phyloP scores from a whole-genome alignment of 2,329 filamentous ascomycete species.

The Cercospora janseana region DNA sequence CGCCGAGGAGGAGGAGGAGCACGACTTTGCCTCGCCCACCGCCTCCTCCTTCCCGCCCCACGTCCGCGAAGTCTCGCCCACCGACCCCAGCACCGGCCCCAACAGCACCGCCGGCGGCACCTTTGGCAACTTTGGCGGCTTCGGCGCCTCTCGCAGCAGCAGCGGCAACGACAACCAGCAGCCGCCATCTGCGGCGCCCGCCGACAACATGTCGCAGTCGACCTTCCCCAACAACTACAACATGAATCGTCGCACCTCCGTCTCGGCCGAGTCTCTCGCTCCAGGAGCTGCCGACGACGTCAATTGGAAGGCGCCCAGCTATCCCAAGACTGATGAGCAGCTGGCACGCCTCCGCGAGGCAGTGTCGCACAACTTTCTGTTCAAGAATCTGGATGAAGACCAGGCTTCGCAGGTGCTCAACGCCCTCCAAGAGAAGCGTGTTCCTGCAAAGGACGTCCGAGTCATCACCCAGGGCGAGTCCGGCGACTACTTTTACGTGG shows the following conservation, averaged over 20 bases:
- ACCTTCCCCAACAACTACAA: slow-evolving; percentile 91
- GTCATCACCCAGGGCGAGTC: slow-evolving; percentile 95
- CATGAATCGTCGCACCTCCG: slow-evolving; percentile 86
- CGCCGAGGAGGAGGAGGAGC: slow-evolving; percentile 75
- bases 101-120: slow-evolving; percentile 24
- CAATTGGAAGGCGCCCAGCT: slow-evolving; percentile 84
- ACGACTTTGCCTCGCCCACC: slow-evolving; percentile 70
- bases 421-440: slow-evolving; percentile 89
- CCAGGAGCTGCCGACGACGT: slow-evolving; percentile 79
- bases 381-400: slow-evolving; percentile 91
- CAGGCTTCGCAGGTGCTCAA: slow-evolving; percentile 83
- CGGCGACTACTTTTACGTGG: slow-evolving; percentile 96
- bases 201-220: slow-evolving; percentile 55
- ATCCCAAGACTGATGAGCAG: slow-evolving; percentile 81
- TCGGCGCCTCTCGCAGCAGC: slow-evolving; percentile 25
- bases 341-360: slow-evolving; percentile 73
- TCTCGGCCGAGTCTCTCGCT: slow-evolving; percentile 94
- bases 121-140: slow-evolving; percentile 40
- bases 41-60: slow-evolving; percentile 46
- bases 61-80: slow-evolving; percentile 52
- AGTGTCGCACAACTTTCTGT: slow-evolving; percentile 88
- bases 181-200: slow-evolving; percentile 37
- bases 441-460: slow-evolving; percentile 85
- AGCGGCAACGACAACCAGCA: too few relatives aligned
- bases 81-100: slow-evolving; percentile 30